Conservation (phyloP, 192 early-diverging fungal species). For the Dimargaris xerosporica region DNA sequence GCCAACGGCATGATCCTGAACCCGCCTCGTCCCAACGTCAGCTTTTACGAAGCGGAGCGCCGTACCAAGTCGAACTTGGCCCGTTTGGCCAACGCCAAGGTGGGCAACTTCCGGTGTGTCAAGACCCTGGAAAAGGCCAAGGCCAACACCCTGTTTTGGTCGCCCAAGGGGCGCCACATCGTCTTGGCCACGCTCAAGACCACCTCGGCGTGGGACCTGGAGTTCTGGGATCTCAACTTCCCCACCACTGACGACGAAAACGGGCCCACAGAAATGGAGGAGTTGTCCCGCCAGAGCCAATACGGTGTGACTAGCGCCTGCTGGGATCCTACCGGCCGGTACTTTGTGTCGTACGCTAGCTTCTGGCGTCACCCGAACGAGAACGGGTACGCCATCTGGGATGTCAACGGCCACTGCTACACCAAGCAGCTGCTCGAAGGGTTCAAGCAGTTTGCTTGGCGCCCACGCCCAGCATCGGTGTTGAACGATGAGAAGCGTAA, state of each 20-base stretch:
- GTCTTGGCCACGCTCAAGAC: conserved; percentile 74
- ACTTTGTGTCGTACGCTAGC: conserved; percentile 69
- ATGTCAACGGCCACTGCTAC: conserved; percentile 71
- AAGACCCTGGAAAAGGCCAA: conserved; percentile 71
- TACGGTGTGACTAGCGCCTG: conserved; percentile 91
- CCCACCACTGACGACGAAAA: conserved; percentile 27
- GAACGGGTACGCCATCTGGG: conserved; percentile 86
- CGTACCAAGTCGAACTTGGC: conserved; percentile 42
- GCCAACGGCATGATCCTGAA: conserved; percentile 28
- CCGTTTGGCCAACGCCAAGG: conserved; percentile 16
- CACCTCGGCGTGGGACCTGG: conserved; percentile 57
- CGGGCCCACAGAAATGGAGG: conserved; percentile 40
- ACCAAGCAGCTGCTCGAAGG: conserved; percentile 54
- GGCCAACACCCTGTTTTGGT: conserved; percentile 78
- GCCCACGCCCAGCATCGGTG: conserved; percentile 78
- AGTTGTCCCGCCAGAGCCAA: conserved; percentile 70
- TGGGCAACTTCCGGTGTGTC: conserved; percentile 63
- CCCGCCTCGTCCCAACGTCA: conserved; percentile 46
- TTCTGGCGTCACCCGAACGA: conserved; percentile 77
- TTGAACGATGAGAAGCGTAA: conserved; percentile 66
- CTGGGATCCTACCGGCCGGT: conserved; percentile 98
- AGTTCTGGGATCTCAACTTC: conserved; percentile 87
- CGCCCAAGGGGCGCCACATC: conserved; percentile 86
- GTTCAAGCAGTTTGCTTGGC: conserved; percentile 92
- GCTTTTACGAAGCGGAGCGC: conserved; percentile 75